A percentile compares a stretch with the other conserved stretches of the same genome.
Evolutionary conservation across 2,329 filamentous ascomycete genomes (phyloP).

Genomic region (Aspergillus sojae): DNA sequence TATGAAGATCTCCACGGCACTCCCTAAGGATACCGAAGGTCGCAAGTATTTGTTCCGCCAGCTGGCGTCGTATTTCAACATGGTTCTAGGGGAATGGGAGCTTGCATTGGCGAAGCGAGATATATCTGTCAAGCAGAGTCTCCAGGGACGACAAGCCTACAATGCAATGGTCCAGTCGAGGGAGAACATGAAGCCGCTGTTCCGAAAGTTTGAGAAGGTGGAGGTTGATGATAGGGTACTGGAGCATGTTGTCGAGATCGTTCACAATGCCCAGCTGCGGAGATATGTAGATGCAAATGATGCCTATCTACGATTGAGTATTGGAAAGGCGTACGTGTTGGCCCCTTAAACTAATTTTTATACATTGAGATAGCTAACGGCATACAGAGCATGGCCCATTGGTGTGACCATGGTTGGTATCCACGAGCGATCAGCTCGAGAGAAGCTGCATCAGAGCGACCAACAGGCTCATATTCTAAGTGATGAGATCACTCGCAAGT

Average conservation of each 20-base stretch:
- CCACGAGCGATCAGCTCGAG: conserved; percentile 91
- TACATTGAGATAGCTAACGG: conserved; percentile 15
- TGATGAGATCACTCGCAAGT: conserved; percentile 93
- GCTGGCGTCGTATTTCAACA: conserved; percentile 91
- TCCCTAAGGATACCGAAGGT: conserved; percentile 66
- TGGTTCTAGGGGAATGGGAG: conserved; percentile 91
- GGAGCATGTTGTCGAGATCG: conserved; percentile 85
- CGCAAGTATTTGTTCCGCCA: conserved; percentile 79
- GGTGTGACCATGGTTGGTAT: conserved; percentile 99
- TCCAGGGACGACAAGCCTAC: conserved; percentile 78
- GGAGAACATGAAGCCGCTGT: conserved; percentile 85
- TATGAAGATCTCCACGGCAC: conserved; percentile 74
- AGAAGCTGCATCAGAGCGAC: conserved; percentile 83
- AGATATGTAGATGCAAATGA: conserved; percentile 97
- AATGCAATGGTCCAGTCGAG: conserved; percentile 84
- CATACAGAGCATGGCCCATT: conserved; percentile 81
- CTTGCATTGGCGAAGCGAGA: conserved; percentile 67
- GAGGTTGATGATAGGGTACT: conserved; percentile 79
- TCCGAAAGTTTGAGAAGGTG: conserved; percentile 81
- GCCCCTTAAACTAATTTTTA: neutral
- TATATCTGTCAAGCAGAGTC: conserved; percentile 66
- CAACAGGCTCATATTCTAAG: conserved; percentile 93
- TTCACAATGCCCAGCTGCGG: conserved; percentile 83
- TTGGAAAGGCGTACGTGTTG: conserved; percentile 73
- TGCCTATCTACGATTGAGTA: conserved; percentile 87